Conservation (phyloP, 164 flowering plant genomes). For the Malania oleifera region DNA sequence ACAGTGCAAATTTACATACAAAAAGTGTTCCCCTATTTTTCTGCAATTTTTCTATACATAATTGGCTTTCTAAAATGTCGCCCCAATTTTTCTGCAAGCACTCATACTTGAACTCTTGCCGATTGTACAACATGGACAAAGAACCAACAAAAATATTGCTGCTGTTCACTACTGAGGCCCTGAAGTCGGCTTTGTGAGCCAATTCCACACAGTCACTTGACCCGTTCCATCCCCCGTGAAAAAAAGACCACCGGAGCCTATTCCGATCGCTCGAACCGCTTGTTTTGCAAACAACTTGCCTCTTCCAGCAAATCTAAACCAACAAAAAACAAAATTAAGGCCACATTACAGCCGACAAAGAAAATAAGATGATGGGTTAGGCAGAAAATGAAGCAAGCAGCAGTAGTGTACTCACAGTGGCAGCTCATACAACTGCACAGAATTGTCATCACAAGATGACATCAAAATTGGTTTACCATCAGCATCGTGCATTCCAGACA, state of each 20-base stretch:
- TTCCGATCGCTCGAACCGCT: constrained; percentile 23
- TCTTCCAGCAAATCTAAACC: constrained; percentile 31
- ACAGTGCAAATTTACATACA: too few relatives aligned
- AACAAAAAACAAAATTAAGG: background rate
- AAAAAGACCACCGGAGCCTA: constrained; percentile 28
- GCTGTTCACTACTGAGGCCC: too few relatives aligned
- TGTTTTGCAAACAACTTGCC: constrained; percentile 34
- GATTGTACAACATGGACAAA: too few relatives aligned
- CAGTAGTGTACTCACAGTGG: constrained; percentile 29
- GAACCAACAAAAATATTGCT: too few relatives aligned
- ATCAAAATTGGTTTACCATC: constrained; percentile 49
- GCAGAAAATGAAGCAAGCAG: background rate
- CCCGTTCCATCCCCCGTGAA: constrained; percentile 37
- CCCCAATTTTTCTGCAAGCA: too few relatives aligned
- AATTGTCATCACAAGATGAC: constrained; percentile 47
- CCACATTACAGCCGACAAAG: background rate
- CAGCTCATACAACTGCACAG: constrained; percentile 51
- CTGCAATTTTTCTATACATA: too few relatives aligned
- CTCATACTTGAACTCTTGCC: too few relatives aligned
- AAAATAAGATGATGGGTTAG: too few relatives aligned
- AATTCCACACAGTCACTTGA: constrained; percentile 24
- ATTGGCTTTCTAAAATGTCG: too few relatives aligned
- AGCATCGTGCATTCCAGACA: constrained; percentile 49
- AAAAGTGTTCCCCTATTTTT: too few relatives aligned
- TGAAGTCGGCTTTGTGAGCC: constrained; percentile 9